phyloP scores from a whole-genome alignment of 2,329 filamentous ascomycete species.

The Calonectria ilicicola region DNA sequence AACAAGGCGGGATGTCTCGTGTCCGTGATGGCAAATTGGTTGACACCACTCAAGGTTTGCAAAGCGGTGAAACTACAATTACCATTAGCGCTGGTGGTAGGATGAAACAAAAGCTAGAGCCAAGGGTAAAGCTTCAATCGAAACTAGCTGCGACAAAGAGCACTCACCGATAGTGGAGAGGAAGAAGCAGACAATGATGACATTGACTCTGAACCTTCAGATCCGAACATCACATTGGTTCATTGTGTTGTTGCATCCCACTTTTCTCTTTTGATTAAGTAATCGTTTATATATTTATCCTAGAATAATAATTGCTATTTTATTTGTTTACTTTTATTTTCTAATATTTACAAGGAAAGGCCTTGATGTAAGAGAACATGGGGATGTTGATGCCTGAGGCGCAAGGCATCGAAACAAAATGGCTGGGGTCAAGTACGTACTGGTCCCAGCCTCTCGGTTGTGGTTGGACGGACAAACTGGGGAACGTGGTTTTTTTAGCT shows the following conservation, averaged over 20 bases:
- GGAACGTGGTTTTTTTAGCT: background rate
- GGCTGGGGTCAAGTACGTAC: background rate
- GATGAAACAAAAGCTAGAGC: background rate
- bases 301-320: too few species aligned
- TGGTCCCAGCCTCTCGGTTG: background rate
- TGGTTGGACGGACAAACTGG: background rate
- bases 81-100: background rate
- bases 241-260: too few species aligned
- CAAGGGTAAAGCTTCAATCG: background rate
- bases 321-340: too few species aligned
- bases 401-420: background rate
- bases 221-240: background rate
- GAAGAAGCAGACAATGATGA: background rate
- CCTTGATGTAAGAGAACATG: too few species aligned
- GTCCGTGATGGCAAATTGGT: background rate
- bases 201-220: background rate
- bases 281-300: too few species aligned
- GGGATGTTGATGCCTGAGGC: background rate
- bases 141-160: background rate
- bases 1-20: background rate
- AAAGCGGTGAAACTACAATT: background rate
- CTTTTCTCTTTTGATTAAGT: too few species aligned
- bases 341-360: too few species aligned
- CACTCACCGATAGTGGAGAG: too few species aligned
- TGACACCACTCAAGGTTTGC: background rate